phyloP scores from a whole-genome alignment of 257 asterid genomes.

The Fraxinus quadrangulata region DNA sequence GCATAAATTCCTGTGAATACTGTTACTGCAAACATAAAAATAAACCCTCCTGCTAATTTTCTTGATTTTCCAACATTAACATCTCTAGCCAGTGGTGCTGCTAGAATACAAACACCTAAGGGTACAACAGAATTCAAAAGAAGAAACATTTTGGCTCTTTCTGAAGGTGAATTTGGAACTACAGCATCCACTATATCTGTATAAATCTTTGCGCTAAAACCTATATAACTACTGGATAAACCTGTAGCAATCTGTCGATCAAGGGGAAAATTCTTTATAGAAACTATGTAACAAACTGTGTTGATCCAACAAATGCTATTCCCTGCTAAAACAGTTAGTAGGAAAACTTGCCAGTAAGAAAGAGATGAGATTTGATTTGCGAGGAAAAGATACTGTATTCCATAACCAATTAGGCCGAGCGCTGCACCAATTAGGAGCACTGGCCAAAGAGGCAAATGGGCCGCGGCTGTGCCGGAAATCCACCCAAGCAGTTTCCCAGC shows the following conservation, averaged over 20 bases:
- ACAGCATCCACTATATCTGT: slow-evolving; percentile 52
- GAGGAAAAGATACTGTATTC: slow-evolving; percentile 66
- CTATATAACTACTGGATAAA: slow-evolving; percentile 67
- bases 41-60: slow-evolving; percentile 57
- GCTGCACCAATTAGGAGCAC: slow-evolving; percentile 65
- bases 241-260: slow-evolving; percentile 75
- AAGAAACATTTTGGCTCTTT: slow-evolving; percentile 52
- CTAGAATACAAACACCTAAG: slow-evolving; percentile 31
- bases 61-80: slow-evolving; percentile 38
- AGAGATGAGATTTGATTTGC: slow-evolving; percentile 28
- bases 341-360: slow-evolving; percentile 50
- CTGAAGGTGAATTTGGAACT: background rate
- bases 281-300: slow-evolving; percentile 57
- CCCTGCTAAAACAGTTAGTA: slow-evolving; percentile 67
- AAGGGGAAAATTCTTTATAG: slow-evolving; percentile 64
- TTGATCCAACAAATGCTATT: slow-evolving; percentile 83
- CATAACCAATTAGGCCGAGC: slow-evolving; percentile 74
- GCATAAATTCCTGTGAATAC: slow-evolving; percentile 53
- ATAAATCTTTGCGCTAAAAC: slow-evolving; percentile 63
- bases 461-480: slow-evolving; percentile 73
- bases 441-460: slow-evolving; percentile 64
- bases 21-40: slow-evolving; percentile 53
- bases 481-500: slow-evolving; percentile 88
- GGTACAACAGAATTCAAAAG: slow-evolving; percentile 59
- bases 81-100: slow-evolving; percentile 46